Conservation (phyloP, 1,284 basidiomycete genomes). For the Pseudozyma thailandica region DNA sequence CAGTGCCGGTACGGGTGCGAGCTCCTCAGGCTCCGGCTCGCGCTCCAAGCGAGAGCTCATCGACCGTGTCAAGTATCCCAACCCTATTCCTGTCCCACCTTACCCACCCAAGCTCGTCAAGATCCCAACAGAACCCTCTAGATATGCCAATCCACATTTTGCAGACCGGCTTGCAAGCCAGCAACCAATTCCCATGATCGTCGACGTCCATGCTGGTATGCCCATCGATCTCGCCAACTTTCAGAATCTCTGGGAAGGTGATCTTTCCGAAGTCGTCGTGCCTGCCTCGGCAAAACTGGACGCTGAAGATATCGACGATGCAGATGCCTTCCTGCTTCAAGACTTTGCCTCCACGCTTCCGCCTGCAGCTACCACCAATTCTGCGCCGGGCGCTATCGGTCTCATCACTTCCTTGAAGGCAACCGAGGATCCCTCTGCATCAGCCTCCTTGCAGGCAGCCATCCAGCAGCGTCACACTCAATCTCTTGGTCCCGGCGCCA, state of each 20-base stretch:
- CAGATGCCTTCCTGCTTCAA: slow-evolving; percentile 62
- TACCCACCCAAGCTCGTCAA: slow-evolving; percentile 65
- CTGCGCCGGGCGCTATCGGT: slow-evolving; percentile 33
- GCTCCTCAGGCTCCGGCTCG: slow-evolving; percentile 25
- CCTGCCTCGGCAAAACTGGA: slow-evolving; percentile 33
- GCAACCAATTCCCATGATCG: slow-evolving; percentile 60
- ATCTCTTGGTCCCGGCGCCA: slow-evolving; percentile 46
- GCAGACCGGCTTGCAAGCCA: slow-evolving; percentile 57
- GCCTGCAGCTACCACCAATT: slow-evolving; percentile 17
- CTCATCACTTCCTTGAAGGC: slow-evolving; percentile 42
- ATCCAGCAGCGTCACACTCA: slow-evolving; percentile 47
- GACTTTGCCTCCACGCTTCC: slow-evolving; percentile 53
- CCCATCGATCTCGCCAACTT: slow-evolving; percentile 62
- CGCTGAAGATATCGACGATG: slow-evolving; percentile 46
- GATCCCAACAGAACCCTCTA: slow-evolving; percentile 50
- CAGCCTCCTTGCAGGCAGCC: slow-evolving; percentile 36
- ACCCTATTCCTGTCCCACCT: slow-evolving; percentile 66
- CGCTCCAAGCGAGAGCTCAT: slow-evolving; percentile 62
- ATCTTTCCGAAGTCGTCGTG: slow-evolving; percentile 35
- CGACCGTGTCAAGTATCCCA: slow-evolving; percentile 66
- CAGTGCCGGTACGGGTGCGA: slow-evolving; percentile 3
- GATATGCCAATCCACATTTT: slow-evolving; percentile 63
- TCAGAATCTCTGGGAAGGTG: slow-evolving; percentile 62
- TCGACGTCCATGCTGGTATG: slow-evolving; percentile 66
- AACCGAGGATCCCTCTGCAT: slow-evolving; percentile 25